Conservation (phyloP, 139 green algal species). For the Mesotaenium endlicherianum region DNA sequence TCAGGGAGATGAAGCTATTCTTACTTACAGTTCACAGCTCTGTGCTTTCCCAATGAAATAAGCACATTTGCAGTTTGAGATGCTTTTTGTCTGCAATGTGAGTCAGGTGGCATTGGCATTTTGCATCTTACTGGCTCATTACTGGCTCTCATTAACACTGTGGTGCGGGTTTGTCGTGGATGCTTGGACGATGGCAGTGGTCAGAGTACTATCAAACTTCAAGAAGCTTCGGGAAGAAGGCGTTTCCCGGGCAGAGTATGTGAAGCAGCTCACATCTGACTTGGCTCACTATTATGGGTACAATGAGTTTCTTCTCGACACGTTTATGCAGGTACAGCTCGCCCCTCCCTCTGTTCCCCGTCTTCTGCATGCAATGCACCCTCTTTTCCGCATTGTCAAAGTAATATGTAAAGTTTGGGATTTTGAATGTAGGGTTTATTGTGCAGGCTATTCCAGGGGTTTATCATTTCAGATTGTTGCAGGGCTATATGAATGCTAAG, state of each 20-base stretch:
- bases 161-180: background rate
- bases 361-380: background rate
- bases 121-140: background rate
- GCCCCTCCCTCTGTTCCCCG: background rate
- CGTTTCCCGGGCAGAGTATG: conserved; percentile 69
- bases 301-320: conserved; percentile 91
- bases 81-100: background rate
- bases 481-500: background rate
- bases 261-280: conserved; percentile 80
- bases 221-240: conserved; percentile 56
- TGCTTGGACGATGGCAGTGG: too few species aligned
- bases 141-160: background rate
- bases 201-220: conserved; percentile 81
- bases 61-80: background rate
- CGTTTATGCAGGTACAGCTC: conserved; percentile 64
- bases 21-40: background rate
- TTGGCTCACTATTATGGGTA: conserved; percentile 92
- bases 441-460: background rate
- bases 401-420: too few species aligned
- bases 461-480: background rate
- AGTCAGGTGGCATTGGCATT: background rate
- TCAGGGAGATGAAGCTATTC: background rate
- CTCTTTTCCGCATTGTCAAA: too few species aligned
- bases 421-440: background rate
- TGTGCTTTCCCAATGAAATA: background rate